Base-by-base conservation (phyloP, 345 rosid species). In the Citrus unshiu region DNA sequence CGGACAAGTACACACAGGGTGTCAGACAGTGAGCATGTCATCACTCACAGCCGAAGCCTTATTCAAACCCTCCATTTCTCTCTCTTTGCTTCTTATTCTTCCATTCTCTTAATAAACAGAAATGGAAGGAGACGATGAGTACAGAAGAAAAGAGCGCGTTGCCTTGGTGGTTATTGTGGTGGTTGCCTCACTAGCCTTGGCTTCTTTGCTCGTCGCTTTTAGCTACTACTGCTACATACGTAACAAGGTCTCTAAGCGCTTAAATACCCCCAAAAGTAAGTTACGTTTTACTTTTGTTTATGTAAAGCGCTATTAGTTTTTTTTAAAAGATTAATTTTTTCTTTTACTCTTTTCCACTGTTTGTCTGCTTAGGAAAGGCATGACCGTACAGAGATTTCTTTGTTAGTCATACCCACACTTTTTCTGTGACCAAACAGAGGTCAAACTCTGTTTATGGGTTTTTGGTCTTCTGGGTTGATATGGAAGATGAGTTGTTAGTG, bases 151-250 rank as follows among this genome's bases (percentile, higher is more conserved):
- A 84, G 92, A 89, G 78, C 93, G 94, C 57, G 70, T 77, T 27
- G 96, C 90, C 14, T 85, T 93, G 61, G 93, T 89, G 61, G 88
- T 81, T 72, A 91, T 95, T 74, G 90, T 95, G 46, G 95, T 93
- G 70, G 85, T 90, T n/a, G 93, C 98, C 77, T 90, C 98, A 21
- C 81, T 95, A 39, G 90, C 96, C 43, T 57, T 93, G 14, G 85
- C 91, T 65, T 91, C 97, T 30, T 75, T 95, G 78, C 88, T 95
- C 30, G 91, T 92, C 9, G 98, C 96, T 19, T 91, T 92, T 83
- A 90, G 98, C 84, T 95, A 95, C 83, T 95, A 93, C 77, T 93
- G 99, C 95, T 95, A 95, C 72, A 88, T 95, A 22, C 92, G 95
- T 25, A 89, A 85, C 89, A 95, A 88, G 86, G 90, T 92, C 77